Conservation (phyloP, 2,329 filamentous ascomycete genomes). For the Ceratocystis cacaofunesta region DNA sequence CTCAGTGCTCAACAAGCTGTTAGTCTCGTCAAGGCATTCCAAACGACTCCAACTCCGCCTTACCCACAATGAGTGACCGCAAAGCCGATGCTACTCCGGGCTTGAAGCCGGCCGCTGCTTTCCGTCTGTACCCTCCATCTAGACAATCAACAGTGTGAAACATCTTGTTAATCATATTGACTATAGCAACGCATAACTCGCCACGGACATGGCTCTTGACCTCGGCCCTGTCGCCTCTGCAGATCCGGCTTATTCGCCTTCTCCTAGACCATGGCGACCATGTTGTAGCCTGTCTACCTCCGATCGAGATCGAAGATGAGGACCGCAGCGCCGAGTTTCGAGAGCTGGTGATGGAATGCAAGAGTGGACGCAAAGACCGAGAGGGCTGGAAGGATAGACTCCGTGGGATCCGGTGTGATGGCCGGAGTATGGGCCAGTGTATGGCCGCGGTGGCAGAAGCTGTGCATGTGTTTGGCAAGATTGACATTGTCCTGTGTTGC, state of each 20-base stretch:
- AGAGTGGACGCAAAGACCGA: conserved; percentile 45
- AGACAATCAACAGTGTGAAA: not conserved
- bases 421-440: conserved; percentile 51
- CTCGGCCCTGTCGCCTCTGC: conserved; percentile 69
- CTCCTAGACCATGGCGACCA: conserved; percentile 85
- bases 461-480: conserved; percentile 64
- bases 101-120: conserved; percentile 7
- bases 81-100: not conserved
- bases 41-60: not conserved
- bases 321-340: conserved; percentile 65
- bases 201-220: conserved; percentile 91
- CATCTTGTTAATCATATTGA: not conserved
- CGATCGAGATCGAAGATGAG: conserved; percentile 63
- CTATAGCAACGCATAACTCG: conserved; percentile 48
- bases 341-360: conserved; percentile 58
- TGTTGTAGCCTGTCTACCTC: conserved; percentile 69
- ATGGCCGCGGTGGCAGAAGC: conserved; percentile 79
- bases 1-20: not conserved
- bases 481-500: conserved; percentile 85
- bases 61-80: conserved; percentile 3
- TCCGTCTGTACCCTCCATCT: conserved; percentile 7
- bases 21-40: not conserved
- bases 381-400: conserved; percentile 73
- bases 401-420: conserved; percentile 48
- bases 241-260: conserved; percentile 65